These are phyloP conservation scores for Ogataea methanolica DNA, from an alignment of 805 yeast genomes.

Conservation along the genomic window DNA sequence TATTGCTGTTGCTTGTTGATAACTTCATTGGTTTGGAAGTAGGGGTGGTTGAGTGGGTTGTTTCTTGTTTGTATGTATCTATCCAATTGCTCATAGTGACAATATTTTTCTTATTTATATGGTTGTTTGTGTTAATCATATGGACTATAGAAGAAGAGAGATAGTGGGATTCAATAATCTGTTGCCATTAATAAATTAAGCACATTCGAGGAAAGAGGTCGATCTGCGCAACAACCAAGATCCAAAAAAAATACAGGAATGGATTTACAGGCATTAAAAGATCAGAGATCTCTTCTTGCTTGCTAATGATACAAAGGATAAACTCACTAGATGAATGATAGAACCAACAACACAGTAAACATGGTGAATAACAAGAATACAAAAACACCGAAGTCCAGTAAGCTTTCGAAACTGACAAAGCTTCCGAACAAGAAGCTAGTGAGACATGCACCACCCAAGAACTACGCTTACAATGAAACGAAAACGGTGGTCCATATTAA, in stretches of 20 bases:
- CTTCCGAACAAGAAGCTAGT: conserved; percentile 34
- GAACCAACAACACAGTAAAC: too few species aligned
- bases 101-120: background rate
- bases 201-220: too few species aligned
- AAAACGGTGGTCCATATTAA: conserved; percentile 55
- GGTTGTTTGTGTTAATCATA: too few species aligned
- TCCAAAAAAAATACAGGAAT: too few species aligned
- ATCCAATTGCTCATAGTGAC: background rate
- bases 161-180: too few species aligned
- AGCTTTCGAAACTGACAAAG: conserved; percentile 4
- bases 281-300: too few species aligned
- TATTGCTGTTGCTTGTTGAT: background rate
- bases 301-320: too few species aligned
- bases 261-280: too few species aligned
- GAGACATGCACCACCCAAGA: conserved; percentile 51
- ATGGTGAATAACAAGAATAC: background rate
- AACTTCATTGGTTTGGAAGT: background rate
- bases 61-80: conserved; percentile 1
- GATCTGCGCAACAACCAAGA: too few species aligned
- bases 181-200: too few species aligned
- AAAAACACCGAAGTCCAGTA: background rate
- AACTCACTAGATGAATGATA: too few species aligned
- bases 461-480: conserved; percentile 38
- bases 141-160: too few species aligned
- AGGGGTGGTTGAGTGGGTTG: background rate